phyloP scores from a whole-genome alignment of 192 early-diverging fungal species.

The Borealophlyctis nickersoniae region DNA sequence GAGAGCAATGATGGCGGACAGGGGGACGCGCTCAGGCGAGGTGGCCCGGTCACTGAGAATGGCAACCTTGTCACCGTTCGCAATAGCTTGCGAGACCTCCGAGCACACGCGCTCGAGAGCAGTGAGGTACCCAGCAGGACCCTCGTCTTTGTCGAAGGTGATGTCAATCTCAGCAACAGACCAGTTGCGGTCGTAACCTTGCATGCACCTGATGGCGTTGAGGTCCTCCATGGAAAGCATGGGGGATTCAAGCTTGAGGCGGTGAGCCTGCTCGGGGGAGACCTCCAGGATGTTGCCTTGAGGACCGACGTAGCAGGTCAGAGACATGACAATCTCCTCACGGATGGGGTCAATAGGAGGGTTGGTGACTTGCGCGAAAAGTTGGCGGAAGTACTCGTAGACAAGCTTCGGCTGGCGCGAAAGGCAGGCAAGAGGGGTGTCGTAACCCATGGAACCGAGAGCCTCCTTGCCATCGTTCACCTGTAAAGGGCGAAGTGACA shows the following conservation, averaged over 20 bases:
- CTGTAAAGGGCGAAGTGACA: slow-evolving; percentile 17
- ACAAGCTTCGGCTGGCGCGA: slow-evolving; percentile 80
- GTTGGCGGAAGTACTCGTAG: slow-evolving; percentile 96
- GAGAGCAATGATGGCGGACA: slow-evolving; percentile 81
- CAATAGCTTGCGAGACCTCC: slow-evolving; percentile 79
- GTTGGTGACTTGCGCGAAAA: slow-evolving; percentile 98
- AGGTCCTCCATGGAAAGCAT: slow-evolving; percentile 83
- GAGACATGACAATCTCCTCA: slow-evolving; percentile 96
- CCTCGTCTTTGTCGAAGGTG: slow-evolving; percentile 74
- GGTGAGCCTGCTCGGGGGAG: slow-evolving; percentile 70
- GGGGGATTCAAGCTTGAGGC: slow-evolving; percentile 80
- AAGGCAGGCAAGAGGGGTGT: slow-evolving; percentile 91
- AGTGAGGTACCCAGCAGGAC: slow-evolving; percentile 70
- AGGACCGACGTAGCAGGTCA: slow-evolving; percentile 90
- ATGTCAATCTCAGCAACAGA: slow-evolving; percentile 78
- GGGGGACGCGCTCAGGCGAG: slow-evolving; percentile 64
- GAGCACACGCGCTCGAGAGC: slow-evolving; percentile 85
- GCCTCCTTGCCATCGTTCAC: slow-evolving; percentile 85
- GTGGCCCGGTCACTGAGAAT: slow-evolving; percentile 77
- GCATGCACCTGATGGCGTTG: slow-evolving; percentile 71
- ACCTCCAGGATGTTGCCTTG: slow-evolving; percentile 93
- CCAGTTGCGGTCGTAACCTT: slow-evolving; percentile 69
- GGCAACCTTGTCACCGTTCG: slow-evolving; percentile 74
- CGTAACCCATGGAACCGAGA: slow-evolving; percentile 98
- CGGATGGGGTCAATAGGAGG: slow-evolving; percentile 99